These are phyloP conservation scores for Sphagnum fallax DNA, from an alignment of 228 moss, liverwort and hornwort genomes.

Conservation along the genomic window DNA sequence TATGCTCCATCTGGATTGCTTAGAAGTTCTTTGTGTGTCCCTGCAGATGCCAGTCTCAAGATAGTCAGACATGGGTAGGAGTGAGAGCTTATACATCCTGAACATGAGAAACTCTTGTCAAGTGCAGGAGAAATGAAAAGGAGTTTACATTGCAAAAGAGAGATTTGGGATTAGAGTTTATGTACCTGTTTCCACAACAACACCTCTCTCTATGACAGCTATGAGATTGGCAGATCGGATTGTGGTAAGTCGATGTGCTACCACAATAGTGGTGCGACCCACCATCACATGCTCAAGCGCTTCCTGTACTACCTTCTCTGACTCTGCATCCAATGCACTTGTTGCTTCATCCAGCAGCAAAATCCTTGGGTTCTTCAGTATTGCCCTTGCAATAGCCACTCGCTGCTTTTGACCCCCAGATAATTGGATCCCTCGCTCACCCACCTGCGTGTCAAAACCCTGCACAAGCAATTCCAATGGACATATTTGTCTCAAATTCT, in stretches of 20 bases:
- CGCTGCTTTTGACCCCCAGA: conserved; percentile 98
- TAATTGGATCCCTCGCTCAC: conserved; percentile 87
- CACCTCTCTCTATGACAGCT: conserved; percentile 75
- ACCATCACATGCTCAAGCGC: conserved; percentile 82
- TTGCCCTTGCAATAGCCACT: conserved; percentile 90
- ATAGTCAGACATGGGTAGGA: neutral
- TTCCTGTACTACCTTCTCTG: conserved; percentile 77
- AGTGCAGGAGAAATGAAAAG: neutral
- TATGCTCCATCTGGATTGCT: conserved; percentile 62
- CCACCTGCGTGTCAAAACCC: conserved; percentile 69
- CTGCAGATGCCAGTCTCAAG: conserved; percentile 25
- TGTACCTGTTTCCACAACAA: conserved; percentile 80
- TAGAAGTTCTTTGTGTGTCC: conserved; percentile 65
- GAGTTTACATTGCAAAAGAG: neutral
- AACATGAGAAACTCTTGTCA: neutral
- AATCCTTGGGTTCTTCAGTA: conserved; percentile 77
- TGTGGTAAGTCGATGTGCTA: conserved; percentile 93
- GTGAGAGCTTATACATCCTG: no score
- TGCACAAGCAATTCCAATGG: conserved; percentile 5
- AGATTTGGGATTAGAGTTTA: neutral
- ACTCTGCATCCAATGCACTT: conserved; percentile 88
- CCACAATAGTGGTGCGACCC: conserved; percentile 77
- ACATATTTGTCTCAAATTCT: neutral
- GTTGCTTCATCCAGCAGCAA: conserved; percentile 91
- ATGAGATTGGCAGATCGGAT: conserved; percentile 76